Base-by-base conservation (phyloP, 805 yeast genomes). In the Cyberlindnera americana region DNA sequence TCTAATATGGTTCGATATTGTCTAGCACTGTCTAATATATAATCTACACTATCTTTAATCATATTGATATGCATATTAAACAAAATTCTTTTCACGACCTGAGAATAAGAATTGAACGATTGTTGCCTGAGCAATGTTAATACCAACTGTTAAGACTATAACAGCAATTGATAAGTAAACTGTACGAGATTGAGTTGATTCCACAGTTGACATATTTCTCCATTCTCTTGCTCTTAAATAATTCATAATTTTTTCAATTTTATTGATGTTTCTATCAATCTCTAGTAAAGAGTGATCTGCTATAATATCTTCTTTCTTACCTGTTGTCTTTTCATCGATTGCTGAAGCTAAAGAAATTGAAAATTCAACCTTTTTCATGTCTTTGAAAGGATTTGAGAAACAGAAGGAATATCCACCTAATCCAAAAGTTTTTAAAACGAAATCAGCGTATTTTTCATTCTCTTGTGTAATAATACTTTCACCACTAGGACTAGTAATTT, bases 161-260 rank as follows among this genome's bases (percentile, higher is more conserved):
- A 83, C 89, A 43, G 78, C 64, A 38, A 85, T 65, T 33, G 90
- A 79, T 56, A 85, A 76, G 75, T 82, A 86, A 58, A 83, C 81
- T 44, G 87, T 74, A 59, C 95, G 78, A 15, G 81, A 67, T 56
- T 82, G 86, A 23, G 95, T 87, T 36, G 87, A 77, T 61, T 72
- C 72, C 47, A 87, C 96, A 30, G 96, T 87, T 36, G 91, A 84
- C 76, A 89, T 93, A 67, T 93, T 93, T 72, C 99, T 81, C 77
- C 87, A 84, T 70, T 90, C 95, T 70, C 99, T 84, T 14, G 97
- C 89, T 71, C 89, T 88, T 68, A 91, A 80, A 64, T 93, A 88
- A 57, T 83, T 87, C 64, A 91, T 68, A 65, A 77, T 66, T 57
- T 73, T 75, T 49, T 67, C 72, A 47, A 78, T 72, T 46, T 74